Evolutionary conservation across 495 filamentous ascomycete species (phyloP).

Genomic region (Neurospora sp.): DNA sequence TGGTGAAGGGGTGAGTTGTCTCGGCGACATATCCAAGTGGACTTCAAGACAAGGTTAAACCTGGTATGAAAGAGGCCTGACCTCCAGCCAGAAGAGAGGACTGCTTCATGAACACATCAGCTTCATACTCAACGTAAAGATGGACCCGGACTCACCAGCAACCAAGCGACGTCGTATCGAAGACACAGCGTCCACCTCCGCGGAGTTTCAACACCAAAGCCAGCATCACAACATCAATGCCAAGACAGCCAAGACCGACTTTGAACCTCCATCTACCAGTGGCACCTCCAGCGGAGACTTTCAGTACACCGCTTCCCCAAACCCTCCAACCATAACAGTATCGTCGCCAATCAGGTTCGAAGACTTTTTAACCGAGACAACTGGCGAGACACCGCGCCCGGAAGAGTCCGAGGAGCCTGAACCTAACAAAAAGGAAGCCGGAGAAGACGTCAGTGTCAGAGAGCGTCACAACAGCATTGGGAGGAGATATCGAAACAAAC

Average conservation of each 20-base stretch:
- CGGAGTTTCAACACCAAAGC: background rate
- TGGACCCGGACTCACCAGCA: background rate
- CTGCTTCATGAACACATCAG: background rate
- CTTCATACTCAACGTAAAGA: background rate
- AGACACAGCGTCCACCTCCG: background rate
- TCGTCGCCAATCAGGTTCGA: background rate
- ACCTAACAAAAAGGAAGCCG: background rate
- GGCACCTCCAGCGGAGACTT: background rate
- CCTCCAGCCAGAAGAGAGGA: background rate
- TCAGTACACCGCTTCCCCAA: background rate
- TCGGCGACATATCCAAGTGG: background rate
- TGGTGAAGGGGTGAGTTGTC: background rate
- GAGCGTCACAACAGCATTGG: constrained; percentile 22
- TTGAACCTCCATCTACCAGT: background rate
- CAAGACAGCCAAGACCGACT: background rate
- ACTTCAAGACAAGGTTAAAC: background rate
- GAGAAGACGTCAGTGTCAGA: background rate
- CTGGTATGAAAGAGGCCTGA: background rate
- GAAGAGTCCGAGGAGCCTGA: background rate
- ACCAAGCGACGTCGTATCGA: background rate
- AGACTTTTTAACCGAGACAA: background rate
- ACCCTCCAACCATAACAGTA: background rate
- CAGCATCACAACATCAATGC: background rate
- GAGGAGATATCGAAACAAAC: constrained; percentile 23
- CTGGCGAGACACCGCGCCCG: background rate